A percentile compares a stretch with the other conserved stretches of the same genome.
Conservation (phyloP, 2,329 filamentous ascomycete genomes). For the Penicillium corylophilum region DNA sequence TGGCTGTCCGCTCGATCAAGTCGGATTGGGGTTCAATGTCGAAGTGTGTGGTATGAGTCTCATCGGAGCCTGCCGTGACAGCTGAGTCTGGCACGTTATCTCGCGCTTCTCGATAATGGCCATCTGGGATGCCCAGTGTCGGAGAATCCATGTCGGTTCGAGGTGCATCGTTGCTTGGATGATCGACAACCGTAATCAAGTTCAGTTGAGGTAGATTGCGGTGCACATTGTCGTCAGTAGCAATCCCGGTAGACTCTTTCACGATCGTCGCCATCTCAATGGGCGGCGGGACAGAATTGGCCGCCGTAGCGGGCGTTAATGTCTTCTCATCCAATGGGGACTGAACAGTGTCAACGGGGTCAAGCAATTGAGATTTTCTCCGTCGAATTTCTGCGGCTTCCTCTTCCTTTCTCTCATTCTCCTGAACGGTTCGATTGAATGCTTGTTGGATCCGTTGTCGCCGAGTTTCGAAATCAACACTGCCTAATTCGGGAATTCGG, state of each 20-base stretch:
- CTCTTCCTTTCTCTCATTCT: constrained; percentile 60
- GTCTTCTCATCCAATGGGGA: constrained; percentile 23
- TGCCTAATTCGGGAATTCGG: constrained; percentile 62
- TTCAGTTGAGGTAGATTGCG: constrained; percentile 25
- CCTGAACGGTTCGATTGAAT: constrained; percentile 79
- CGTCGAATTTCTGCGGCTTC: constrained; percentile 54
- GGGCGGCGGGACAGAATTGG: constrained; percentile 3
- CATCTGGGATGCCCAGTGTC: constrained; percentile 38
- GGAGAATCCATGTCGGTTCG: constrained; percentile 43
- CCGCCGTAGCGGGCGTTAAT: constrained; percentile 4
- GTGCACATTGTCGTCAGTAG: constrained; percentile 12
- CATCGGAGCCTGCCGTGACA: constrained; percentile 59
- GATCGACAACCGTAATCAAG: constrained; percentile 25
- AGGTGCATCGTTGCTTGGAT: constrained; percentile 15
- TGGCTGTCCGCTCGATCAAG: constrained; percentile 37
- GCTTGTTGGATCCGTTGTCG: constrained; percentile 80
- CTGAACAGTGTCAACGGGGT: constrained; percentile 41
- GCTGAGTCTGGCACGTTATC: constrained; percentile 37
- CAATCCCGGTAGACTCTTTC: constrained; percentile 15
- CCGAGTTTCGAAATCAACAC: constrained; percentile 81
- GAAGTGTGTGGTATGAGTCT: constrained; percentile 62
- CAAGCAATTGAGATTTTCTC: constrained; percentile 43
- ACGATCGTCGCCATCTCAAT: constrained; percentile 27
- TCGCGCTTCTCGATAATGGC: constrained; percentile 7
- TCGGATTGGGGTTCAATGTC: constrained; percentile 70